Base-by-base conservation (phyloP, 2,329 filamentous ascomycete genomes). In the Fusarium aywerte region DNA sequence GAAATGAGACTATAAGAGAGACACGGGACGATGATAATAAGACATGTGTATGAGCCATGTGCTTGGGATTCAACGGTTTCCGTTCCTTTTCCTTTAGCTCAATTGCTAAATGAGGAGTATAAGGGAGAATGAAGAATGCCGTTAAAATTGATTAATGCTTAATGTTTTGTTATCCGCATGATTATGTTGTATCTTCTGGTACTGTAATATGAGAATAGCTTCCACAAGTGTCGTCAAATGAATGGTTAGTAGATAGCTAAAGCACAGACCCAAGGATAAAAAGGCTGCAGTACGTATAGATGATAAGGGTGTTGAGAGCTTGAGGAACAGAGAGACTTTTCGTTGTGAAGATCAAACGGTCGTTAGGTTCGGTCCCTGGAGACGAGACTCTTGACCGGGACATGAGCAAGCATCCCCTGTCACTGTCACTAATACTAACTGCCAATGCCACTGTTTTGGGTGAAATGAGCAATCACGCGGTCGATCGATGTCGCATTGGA, bases 401-500 rank as follows among this genome's bases (percentile, higher is more conserved):
- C 11, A 44, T 47, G 16, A 20, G 21, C 61, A n/a, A n/a, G n/a
- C n/a, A n/a, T n/a, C 36, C 65, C 65, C 51, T 67, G 65, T 61
- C 36, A 36, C 18, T 39, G 20, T 21, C 6, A 31, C 8, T 32
- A 13, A 7, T 11, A 31, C 13, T 4, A 7, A 15, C 18, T 18
- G n/a, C n/a, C n/a, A n/a, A n/a, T n/a, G n/a, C n/a, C n/a, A n/a
- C n/a, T n/a, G n/a, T n/a, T n/a, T n/a, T n/a, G n/a, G n/a, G n/a
- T 40, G 29, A 36, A 36, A 65, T 56, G 58, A 62, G 31, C 20
- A 55, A 62, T 43, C 54, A 62, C n/a, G 23, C 23, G 33, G 60
- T 65, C 65, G 55, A 68, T 68, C 65, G 58, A 43, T n/a, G n/a
- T 52, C 35, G 21, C 32, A 44, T 50, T 56, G 36, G 59, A 60